Evolutionary conservation across 441 rosid species (phyloP).

Genomic region (Gossypium gossypioides): DNA sequence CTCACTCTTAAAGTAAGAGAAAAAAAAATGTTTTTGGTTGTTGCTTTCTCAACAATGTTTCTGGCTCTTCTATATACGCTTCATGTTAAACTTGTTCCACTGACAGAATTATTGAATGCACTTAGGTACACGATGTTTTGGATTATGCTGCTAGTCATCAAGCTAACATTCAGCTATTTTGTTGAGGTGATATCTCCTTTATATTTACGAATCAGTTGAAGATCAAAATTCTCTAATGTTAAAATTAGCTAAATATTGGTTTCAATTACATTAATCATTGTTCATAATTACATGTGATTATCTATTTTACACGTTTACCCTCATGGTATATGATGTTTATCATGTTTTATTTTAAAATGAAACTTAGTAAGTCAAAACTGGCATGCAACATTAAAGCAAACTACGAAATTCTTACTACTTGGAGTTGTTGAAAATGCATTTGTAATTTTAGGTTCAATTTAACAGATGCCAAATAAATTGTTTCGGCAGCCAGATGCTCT

Average conservation of each 20-base stretch:
- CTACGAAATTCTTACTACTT: neutral
- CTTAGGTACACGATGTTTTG: conserved; percentile 72
- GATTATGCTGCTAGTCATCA: conserved; percentile 52
- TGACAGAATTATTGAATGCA: neutral
- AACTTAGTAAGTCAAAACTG: neutral
- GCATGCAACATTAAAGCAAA: neutral
- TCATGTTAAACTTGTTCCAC: neutral
- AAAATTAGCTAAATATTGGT: conserved; percentile 7
- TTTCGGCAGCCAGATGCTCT: neutral
- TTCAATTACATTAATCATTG: neutral
- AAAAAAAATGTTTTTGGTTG: conserved; percentile 8
- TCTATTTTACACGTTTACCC: neutral
- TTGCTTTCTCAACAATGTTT: neutral
- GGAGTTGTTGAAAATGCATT: neutral
- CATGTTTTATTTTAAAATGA: neutral
- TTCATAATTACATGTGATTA: neutral
- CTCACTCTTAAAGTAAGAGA: conserved; percentile 67
- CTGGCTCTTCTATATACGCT: neutral
- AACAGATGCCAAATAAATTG: neutral
- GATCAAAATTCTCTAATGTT: neutral
- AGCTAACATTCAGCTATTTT: conserved; percentile 65
- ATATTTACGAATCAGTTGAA: conserved; percentile 2
- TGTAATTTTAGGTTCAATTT: neutral
- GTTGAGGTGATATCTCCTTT: conserved; percentile 44
- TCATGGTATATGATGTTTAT: neutral